Conservation (phyloP, 106 monocot species). For the Dioscorea dumetorum region DNA sequence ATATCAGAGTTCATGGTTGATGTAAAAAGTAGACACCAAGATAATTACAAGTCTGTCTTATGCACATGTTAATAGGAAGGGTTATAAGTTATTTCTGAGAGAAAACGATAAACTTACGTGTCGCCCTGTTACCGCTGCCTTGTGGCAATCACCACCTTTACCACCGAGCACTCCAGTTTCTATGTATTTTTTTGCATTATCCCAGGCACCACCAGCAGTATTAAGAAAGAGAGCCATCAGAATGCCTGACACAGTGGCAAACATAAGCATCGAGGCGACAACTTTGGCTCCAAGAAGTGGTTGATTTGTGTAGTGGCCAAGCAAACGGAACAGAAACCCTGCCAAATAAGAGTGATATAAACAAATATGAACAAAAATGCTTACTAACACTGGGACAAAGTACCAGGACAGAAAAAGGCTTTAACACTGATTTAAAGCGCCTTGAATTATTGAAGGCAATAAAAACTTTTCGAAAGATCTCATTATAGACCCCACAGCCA, state of each 20-base stretch:
- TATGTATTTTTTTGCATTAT: conserved; percentile 98
- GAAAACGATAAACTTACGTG: conserved; percentile 50
- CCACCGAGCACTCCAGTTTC: conserved; percentile 98
- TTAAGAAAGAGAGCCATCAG: conserved; percentile 98
- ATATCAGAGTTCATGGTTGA: too few relatives aligned
- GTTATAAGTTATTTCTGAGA: neutral
- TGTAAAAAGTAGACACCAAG: too few relatives aligned
- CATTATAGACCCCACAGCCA: neutral
- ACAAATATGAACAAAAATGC: too few relatives aligned
- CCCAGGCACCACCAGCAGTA: conserved; percentile 98
- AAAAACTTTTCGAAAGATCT: neutral
- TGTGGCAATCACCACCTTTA: conserved; percentile 94
- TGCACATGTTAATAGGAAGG: neutral
- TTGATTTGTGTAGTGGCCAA: conserved; percentile 74
- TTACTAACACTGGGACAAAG: too few relatives aligned
- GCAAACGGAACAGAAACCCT: conserved; percentile 75
- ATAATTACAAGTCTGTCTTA: too few relatives aligned
- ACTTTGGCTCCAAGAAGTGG: conserved; percentile 95
- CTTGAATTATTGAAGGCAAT: neutral
- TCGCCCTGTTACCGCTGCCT: conserved; percentile 96
- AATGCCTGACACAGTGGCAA: conserved; percentile 93
- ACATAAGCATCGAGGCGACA: conserved; percentile 96
- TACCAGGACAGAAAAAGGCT: too few relatives aligned
- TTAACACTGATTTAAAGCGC: too few relatives aligned
- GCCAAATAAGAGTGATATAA: conserved; percentile 5